Percentiles rank a stretch among this genome's conserved stretches.
phyloP scores from a whole-genome alignment of 306 rosid species.

The Pterocarpus macrocarpus region DNA sequence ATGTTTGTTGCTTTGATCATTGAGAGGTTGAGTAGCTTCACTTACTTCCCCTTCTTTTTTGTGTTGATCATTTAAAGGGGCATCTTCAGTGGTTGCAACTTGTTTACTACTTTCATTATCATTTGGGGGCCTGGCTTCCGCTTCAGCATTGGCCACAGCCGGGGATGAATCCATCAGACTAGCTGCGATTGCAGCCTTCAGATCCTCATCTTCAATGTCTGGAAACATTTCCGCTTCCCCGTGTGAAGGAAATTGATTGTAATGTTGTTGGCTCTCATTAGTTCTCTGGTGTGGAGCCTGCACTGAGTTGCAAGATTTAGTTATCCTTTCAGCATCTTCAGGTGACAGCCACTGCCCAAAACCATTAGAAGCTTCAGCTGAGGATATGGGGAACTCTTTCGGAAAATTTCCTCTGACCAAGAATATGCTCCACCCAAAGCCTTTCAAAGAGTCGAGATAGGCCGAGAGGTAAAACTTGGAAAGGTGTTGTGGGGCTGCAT shows the following conservation, averaged over 20 bases:
- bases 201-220: conserved; percentile 86
- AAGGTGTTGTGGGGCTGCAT: conserved; percentile 93
- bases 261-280: conserved; percentile 49
- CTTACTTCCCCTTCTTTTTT: conserved; percentile 22
- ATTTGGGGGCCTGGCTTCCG: conserved; percentile 50
- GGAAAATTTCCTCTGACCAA: conserved; percentile 95
- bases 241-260: conserved; percentile 53
- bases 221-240: conserved; percentile 66
- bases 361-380: conserved; percentile 90
- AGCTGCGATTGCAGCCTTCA: conserved; percentile 95
- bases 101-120: conserved; percentile 52
- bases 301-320: conserved; percentile 82
- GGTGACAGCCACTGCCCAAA: conserved; percentile 97
- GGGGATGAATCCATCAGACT: conserved; percentile 79
- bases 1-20: conserved; percentile 42
- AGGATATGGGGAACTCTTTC: conserved; percentile 85
- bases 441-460: conserved; percentile 87
- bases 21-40: conserved; percentile 34
- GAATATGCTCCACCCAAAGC: conserved; percentile 99
- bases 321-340: conserved; percentile 95
- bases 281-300: conserved; percentile 64
- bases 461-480: conserved; percentile 98
- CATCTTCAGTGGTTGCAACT: conserved; percentile 35
- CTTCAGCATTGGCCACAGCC: conserved; percentile 47
- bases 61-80: conserved; percentile 28